Conservation (phyloP, 257 asterid species). For the Thymus mandschuricus region DNA sequence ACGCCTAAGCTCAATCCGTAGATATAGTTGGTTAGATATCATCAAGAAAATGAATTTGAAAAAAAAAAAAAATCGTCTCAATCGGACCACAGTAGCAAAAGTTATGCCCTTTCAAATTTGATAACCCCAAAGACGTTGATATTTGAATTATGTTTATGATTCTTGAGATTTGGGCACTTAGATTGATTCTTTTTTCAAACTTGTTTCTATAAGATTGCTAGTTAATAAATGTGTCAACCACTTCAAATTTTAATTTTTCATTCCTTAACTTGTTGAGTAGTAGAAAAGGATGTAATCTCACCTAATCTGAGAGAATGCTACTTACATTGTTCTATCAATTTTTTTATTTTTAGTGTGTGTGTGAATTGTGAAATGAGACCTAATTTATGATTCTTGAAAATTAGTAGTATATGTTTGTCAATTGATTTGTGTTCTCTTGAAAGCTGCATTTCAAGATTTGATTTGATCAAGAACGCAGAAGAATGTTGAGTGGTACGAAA, state of each 20-base stretch:
- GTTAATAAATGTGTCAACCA: neutral
- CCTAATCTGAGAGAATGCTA: neutral
- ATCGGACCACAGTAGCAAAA: no score
- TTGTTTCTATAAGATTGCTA: no score
- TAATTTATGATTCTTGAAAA: neutral
- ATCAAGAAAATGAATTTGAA: no score
- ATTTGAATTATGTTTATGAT: no score
- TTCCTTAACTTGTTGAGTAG: neutral
- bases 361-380: neutral
- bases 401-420: neutral
- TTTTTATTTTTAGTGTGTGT: neutral
- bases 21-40: no score
- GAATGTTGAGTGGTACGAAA: slow-evolving; percentile 27
- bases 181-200: no score
- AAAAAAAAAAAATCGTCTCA: no score
- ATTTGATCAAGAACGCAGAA: slow-evolving; percentile 17
- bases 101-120: no score
- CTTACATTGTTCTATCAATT: neutral
- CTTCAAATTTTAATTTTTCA: neutral
- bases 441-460: neutral
- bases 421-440: neutral
- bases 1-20: no score
- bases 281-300: no score
- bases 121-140: no score
- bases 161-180: no score